A percentile compares a stretch with the other conserved stretches of the same genome.
These are phyloP conservation scores for Leptographium wingfieldii DNA, from an alignment of 2,329 filamentous ascomycete species.

Conservation along the genomic window DNA sequence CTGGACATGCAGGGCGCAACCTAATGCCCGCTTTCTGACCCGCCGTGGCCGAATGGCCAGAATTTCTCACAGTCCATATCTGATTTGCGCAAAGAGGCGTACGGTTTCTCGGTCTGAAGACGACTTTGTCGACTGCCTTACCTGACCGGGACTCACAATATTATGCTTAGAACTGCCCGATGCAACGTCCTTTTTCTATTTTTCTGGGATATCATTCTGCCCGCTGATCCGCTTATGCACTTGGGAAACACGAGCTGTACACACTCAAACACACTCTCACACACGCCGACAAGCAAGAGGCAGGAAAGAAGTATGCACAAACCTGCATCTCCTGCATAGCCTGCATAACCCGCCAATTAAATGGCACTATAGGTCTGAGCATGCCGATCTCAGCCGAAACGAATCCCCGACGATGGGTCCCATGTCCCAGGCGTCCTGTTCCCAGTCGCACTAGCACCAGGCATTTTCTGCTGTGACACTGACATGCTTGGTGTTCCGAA, in stretches of 20 bases:
- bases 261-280: background rate
- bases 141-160: background rate
- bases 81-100: background rate
- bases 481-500: conserved; percentile 41
- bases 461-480: conserved; percentile 4
- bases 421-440: conserved; percentile 7
- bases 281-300: background rate
- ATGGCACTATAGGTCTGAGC: background rate
- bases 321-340: background rate
- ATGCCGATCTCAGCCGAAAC: conserved; percentile 8
- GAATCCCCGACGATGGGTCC: conserved; percentile 11
- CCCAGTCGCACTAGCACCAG: background rate
- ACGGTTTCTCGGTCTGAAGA: background rate
- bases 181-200: background rate
- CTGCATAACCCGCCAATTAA: too few relatives aligned
- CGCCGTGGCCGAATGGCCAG: background rate
- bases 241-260: background rate
- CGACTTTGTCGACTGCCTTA: background rate
- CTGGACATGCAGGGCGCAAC: background rate
- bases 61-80: background rate
- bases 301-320: background rate
- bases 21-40: background rate
- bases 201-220: background rate
- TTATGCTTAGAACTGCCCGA: background rate
- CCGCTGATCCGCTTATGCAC: background rate